A percentile compares a stretch with the other conserved stretches of the same genome.
Evolutionary conservation across 768 basidiomycete species (phyloP).

Genomic region (Russula olivacea): DNA sequence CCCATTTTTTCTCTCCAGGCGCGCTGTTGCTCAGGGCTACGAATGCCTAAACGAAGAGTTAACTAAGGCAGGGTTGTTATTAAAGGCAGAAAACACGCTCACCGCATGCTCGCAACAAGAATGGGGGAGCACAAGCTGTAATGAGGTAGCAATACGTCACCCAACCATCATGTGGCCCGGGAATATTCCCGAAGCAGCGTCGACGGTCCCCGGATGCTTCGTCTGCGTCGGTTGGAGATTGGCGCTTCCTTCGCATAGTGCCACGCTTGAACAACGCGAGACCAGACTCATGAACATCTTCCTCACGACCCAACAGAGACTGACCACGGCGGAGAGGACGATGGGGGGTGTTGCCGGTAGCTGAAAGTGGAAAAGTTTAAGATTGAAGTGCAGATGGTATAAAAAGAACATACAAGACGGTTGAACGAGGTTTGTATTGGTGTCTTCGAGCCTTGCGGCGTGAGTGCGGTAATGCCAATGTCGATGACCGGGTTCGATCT

Average conservation of each 20-base stretch:
- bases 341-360: slow-evolving; percentile 76
- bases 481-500: slow-evolving; percentile 90
- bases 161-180: slow-evolving; percentile 91
- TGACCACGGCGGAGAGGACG: slow-evolving; percentile 69
- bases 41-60: slow-evolving; percentile 52
- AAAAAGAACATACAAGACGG: slow-evolving; percentile 65
- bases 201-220: slow-evolving; percentile 37
- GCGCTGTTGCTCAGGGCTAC: slow-evolving; percentile 86
- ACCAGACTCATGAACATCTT: slow-evolving; percentile 88
- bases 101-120: slow-evolving; percentile 76
- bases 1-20: slow-evolving; percentile 99
- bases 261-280: slow-evolving; percentile 87
- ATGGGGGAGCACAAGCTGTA: slow-evolving; percentile 77
- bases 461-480: slow-evolving; percentile 92
- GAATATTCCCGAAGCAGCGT: slow-evolving; percentile 66
- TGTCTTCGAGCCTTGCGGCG: slow-evolving; percentile 70
- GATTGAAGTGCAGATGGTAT: slow-evolving; percentile 17
- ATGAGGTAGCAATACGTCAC: slow-evolving; percentile 89
- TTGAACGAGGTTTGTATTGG: slow-evolving; percentile 62
- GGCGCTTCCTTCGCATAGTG: slow-evolving; percentile 68
- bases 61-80: background rate
- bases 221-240: slow-evolving; percentile 39
- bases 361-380: slow-evolving; percentile 32
- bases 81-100: slow-evolving; percentile 30
- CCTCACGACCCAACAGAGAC: slow-evolving; percentile 84